A percentile compares a stretch with the other conserved stretches of the same genome.
These are phyloP conservation scores for Aspergillus biplanus DNA, from an alignment of 495 filamentous ascomycete species.

Conservation along the genomic window DNA sequence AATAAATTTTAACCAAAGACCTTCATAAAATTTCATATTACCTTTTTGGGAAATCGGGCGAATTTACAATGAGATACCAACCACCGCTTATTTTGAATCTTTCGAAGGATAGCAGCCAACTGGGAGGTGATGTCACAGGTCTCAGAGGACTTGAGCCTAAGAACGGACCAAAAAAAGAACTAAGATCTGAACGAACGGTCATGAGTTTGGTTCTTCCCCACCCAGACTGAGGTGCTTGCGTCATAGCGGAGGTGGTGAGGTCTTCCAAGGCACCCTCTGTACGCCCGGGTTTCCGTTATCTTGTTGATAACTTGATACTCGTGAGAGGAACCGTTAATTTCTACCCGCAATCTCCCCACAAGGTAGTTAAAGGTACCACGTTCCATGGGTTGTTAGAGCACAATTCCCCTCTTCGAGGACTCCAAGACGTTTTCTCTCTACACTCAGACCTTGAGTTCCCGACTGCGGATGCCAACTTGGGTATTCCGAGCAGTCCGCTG, in stretches of 20 bases:
- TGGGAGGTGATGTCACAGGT: slow-evolving; percentile 3
- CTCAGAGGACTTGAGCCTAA: neutral
- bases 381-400: neutral
- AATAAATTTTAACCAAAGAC: neutral
- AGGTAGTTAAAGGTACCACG: slow-evolving; percentile 4
- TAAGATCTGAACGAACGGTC: neutral
- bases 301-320: neutral
- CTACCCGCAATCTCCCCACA: neutral
- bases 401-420: neutral
- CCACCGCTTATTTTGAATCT: neutral
- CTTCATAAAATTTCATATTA: neutral
- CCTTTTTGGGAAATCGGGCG: neutral
- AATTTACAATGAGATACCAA: neutral
- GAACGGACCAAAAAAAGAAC: neutral
- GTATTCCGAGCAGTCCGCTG: slow-evolving; percentile 9
- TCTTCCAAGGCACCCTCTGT: slow-evolving; percentile 1
- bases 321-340: slow-evolving; percentile 4
- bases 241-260: slow-evolving; percentile 13
- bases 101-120: neutral
- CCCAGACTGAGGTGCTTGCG: slow-evolving; percentile 11
- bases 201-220: slow-evolving; percentile 2
- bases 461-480: neutral
- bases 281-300: neutral
- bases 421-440: neutral
- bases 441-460: slow-evolving; percentile 5